Evolutionary conservation across 176 grass and related monocot genomes (phyloP).

Genomic region (Cymbopogon citratus): DNA sequence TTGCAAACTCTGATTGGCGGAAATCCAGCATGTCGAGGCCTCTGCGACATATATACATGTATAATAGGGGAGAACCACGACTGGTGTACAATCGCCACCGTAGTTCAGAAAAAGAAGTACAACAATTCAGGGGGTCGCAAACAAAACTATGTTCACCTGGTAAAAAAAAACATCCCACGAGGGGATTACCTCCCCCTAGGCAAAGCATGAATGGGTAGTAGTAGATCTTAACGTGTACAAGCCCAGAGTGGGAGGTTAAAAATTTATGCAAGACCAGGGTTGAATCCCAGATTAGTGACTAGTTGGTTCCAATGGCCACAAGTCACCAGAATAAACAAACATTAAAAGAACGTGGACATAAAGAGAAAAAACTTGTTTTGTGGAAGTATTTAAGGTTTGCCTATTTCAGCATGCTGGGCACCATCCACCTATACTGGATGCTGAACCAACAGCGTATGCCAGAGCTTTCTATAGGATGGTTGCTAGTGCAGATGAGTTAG

Average conservation of each 20-base stretch:
- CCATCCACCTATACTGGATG: too few species aligned
- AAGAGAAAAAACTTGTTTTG: neutral
- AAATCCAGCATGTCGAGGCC: too few species aligned
- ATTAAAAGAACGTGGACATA: neutral
- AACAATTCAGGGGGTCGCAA: neutral
- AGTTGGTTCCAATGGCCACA: neutral
- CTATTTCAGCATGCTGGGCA: too few species aligned
- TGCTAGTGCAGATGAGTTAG: too few species aligned
- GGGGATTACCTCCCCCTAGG: neutral
- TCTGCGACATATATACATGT: too few species aligned
- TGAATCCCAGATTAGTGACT: neutral
- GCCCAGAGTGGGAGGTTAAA: neutral
- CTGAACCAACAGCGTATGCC: too few species aligned
- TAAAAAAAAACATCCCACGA: neutral
- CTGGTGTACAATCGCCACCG: too few species aligned
- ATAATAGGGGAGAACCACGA: too few species aligned
- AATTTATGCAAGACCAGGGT: neutral
- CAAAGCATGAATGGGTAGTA: neutral
- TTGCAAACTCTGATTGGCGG: too few species aligned
- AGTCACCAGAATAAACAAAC: neutral
- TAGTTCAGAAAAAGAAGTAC: neutral
- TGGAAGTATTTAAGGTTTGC: neutral
- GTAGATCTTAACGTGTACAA: neutral
- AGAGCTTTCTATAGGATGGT: too few species aligned
- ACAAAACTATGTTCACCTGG: neutral